Evolutionary conservation across 768 basidiomycete species (phyloP).

Genomic region (Tylopilus sp.): DNA sequence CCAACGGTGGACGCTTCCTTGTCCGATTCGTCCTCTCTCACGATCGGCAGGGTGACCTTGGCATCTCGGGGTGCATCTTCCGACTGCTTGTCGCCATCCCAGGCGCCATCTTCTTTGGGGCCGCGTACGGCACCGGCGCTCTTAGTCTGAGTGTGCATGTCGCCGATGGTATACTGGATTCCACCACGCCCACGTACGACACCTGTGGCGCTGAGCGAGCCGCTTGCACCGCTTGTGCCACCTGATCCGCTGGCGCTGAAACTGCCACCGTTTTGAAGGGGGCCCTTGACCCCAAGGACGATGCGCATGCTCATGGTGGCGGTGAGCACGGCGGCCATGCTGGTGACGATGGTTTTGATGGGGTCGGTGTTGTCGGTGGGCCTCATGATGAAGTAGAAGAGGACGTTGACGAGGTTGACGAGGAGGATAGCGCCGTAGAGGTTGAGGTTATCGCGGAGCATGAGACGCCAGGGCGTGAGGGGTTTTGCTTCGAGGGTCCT

Average conservation of each 20-base stretch:
- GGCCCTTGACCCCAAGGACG: slow-evolving; percentile 77
- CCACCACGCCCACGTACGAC: slow-evolving; percentile 27
- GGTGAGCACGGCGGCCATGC: slow-evolving; percentile 84
- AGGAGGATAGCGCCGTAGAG: slow-evolving; percentile 78
- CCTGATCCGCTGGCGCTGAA: slow-evolving; percentile 55
- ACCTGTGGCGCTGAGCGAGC: slow-evolving; percentile 30
- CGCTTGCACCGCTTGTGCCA: slow-evolving; percentile 47
- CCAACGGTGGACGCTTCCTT: slow-evolving; percentile 14
- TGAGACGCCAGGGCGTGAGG: slow-evolving; percentile 74
- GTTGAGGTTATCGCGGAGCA: slow-evolving; percentile 87
- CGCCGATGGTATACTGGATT: slow-evolving; percentile 40
- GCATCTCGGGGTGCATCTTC: slow-evolving; percentile 33
- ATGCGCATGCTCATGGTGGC: slow-evolving; percentile 88
- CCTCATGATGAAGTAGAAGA: slow-evolving; percentile 84
- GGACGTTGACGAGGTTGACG: slow-evolving; percentile 78
- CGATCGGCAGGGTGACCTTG: slow-evolving; percentile 36
- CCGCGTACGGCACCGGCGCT: slow-evolving; percentile 41
- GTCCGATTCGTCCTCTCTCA: slow-evolving; percentile 26
- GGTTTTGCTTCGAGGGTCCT: slow-evolving; percentile 39
- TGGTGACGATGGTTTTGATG: slow-evolving; percentile 78
- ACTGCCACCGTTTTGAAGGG: slow-evolving; percentile 65
- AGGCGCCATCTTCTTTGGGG: slow-evolving; percentile 37
- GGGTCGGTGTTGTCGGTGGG: slow-evolving; percentile 61
- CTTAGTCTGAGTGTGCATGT: slow-evolving; percentile 51
- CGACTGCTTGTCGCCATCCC: slow-evolving; percentile 39